Evolutionary conservation across 2,329 filamentous ascomycete genomes (phyloP).

Genomic region (Diatrype stigma): DNA sequence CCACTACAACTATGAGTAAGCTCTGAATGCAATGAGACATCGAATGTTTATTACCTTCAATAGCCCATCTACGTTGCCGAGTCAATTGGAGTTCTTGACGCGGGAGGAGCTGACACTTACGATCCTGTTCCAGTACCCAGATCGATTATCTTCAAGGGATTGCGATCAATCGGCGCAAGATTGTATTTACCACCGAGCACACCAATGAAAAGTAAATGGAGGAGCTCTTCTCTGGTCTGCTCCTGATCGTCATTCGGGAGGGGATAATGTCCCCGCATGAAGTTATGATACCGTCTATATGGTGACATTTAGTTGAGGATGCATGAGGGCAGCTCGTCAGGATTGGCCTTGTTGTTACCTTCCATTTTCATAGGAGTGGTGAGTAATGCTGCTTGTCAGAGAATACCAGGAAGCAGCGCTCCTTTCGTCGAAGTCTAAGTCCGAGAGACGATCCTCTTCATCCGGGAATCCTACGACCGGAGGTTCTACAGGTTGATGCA

Average conservation of each 20-base stretch:
- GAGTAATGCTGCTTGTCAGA: slow-evolving; percentile 4
- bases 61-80: slow-evolving; percentile 44
- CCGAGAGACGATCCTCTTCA: background rate
- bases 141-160: slow-evolving; percentile 46
- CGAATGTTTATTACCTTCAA: slow-evolving; percentile 36
- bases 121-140: slow-evolving; percentile 44
- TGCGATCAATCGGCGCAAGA: slow-evolving; percentile 39
- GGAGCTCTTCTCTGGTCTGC: slow-evolving; percentile 43
- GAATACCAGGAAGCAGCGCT: slow-evolving; percentile 5
- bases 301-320: slow-evolving; percentile 1
- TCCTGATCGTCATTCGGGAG: slow-evolving; percentile 51
- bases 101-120: background rate
- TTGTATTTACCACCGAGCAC: slow-evolving; percentile 39
- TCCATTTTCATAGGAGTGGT: slow-evolving; percentile 7
- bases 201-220: slow-evolving; percentile 46
- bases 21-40: background rate
- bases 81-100: background rate
- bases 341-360: background rate
- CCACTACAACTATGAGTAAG: slow-evolving; percentile 29
- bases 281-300: slow-evolving; percentile 44
- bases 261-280: slow-evolving; percentile 43
- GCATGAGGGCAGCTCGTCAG: background rate
- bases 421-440: slow-evolving; percentile 1
- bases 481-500: background rate
- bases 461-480: background rate